Base-by-base conservation (phyloP, 306 rosid species). In the Hippophae rhamnoides region DNA sequence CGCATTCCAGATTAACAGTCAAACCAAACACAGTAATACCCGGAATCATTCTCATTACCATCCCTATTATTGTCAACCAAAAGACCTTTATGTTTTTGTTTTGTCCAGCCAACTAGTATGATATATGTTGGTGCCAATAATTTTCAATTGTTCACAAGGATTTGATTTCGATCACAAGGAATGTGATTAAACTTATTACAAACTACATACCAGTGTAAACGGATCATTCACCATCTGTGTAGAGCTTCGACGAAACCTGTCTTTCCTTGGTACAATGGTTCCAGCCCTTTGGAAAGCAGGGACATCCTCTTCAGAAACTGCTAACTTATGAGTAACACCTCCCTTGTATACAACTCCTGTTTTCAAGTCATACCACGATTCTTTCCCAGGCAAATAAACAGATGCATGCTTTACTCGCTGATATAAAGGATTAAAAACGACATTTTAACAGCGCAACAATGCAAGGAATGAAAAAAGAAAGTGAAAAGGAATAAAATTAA, bases 261-360 rank as follows among this genome's bases (percentile, higher is more conserved):
- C 99, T 73, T 78, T 92, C 80, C 99, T 84, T 5, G 96, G 74
- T 52, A 92, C 60, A 75, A 92, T 92, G 31, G 95, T 85, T 60
- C 99, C 99, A 61, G 77, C 90, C 76, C 87, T 88, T 79, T 73
- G 93, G 82, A 92, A 86, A 67, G 89, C 90, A 72, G 99, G 99
- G 74, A 92, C 61, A 63, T 83, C 69, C 69, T 86, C 96, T 69
- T 88, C 90, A 54, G 84, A 74, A 74, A 74, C 78, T 6, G 70
- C 81, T 71, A 92, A 63, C 78, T 82, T 84, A 76, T 92, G 81
- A 63, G 84, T 84, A 69, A 61, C 64, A 26, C 90, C 93, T 71
- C 96, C 99, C 79, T 69, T 83, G 79, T 75, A 88, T 54, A 63
- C 75, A 48, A 69, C 68, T 76, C 95, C 95, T 41, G 88, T 83